Base-by-base conservation (phyloP, 495 filamentous ascomycete species). In the Wilcoxina mikolae region DNA sequence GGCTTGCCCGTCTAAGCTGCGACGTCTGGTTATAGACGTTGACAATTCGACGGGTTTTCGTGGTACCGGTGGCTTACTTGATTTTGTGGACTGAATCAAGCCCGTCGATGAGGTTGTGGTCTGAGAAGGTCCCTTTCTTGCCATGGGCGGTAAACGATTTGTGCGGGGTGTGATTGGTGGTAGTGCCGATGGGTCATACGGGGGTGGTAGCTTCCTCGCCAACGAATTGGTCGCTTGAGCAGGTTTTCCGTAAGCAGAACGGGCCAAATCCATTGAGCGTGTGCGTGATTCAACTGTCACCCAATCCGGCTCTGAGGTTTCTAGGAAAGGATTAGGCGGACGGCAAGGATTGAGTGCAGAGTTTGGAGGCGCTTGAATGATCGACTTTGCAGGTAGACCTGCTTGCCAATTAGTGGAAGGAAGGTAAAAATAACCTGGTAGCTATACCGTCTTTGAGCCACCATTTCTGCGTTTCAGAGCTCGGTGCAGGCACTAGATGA, bases 381-480 rank as follows among this genome's bases (percentile, higher is more conserved):
- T 72, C 20, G 88, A 89, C 55, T 81, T 81, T 7, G 84, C 87
- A 49, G 84, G 81, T 54, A 81, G 77, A 28, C 83, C 84, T 80
- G 59, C 12, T 83, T 80, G 59, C 12, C 20, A 4, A 52, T 67
- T 56, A 58, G 53, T 20, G 44, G 25, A 41, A 17, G 20, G 39
- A 11, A 29, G 28, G n/a, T 25, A 44, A 46, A 39, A 15, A 9
- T 39, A 11, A 3, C 1, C 9, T 18, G 23, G 49, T 53, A 33
- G 45, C 53, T 65, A 51, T 70, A 76, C 80, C 78, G 67, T 87
- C 85, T 48, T 94, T 84, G 25, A 96, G 72, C 91, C 91, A 98
- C 91, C 91, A 98, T 69, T 86, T 94, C 55, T 80, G 76, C 29
- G 77, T 74, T 63, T 95, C 88, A 3, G 88, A 94, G 65, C 89